Conservation (phyloP, 2,329 filamentous ascomycete genomes). For the Teratosphaeriaceae sp. region DNA sequence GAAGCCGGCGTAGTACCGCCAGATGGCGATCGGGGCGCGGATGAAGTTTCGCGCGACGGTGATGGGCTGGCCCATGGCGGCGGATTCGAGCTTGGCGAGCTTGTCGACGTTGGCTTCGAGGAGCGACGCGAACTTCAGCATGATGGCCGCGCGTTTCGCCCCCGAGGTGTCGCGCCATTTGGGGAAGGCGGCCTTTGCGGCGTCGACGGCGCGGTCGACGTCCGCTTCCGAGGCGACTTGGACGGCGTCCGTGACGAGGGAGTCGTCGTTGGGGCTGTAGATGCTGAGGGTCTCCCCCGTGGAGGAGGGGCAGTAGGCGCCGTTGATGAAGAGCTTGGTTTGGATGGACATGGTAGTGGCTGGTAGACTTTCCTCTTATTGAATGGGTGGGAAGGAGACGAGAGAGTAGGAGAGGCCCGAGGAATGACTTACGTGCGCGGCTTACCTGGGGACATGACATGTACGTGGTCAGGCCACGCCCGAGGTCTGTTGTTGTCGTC, state of each 20-base stretch:
- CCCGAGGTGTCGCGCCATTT: conserved; percentile 70
- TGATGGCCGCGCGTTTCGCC: conserved; percentile 67
- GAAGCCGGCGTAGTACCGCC: conserved; percentile 80
- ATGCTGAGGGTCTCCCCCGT: conserved; percentile 42
- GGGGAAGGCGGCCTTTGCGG: conserved; percentile 65
- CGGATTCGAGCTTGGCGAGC: conserved; percentile 71
- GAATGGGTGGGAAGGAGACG: no score
- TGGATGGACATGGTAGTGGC: conserved; percentile 18
- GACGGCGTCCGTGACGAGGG: conserved; percentile 45
- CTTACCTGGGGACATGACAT: neutral
- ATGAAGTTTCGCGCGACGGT: conserved; percentile 83
- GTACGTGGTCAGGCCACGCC: neutral
- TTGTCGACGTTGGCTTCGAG: conserved; percentile 72
- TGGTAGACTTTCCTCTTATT: no score
- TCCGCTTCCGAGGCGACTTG: conserved; percentile 46
- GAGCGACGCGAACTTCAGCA: conserved; percentile 67
- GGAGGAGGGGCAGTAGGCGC: conserved; percentile 13
- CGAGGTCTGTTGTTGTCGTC: neutral
- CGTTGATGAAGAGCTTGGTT: conserved; percentile 26
- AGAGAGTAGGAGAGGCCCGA: no score
- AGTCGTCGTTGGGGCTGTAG: conserved; percentile 44
- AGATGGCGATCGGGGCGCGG: conserved; percentile 73
- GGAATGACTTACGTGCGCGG: no score
- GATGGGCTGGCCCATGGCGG: conserved; percentile 80
- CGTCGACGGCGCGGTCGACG: conserved; percentile 64